phyloP scores from a whole-genome alignment of 768 basidiomycete genomes.

The Mycena polygramma region DNA sequence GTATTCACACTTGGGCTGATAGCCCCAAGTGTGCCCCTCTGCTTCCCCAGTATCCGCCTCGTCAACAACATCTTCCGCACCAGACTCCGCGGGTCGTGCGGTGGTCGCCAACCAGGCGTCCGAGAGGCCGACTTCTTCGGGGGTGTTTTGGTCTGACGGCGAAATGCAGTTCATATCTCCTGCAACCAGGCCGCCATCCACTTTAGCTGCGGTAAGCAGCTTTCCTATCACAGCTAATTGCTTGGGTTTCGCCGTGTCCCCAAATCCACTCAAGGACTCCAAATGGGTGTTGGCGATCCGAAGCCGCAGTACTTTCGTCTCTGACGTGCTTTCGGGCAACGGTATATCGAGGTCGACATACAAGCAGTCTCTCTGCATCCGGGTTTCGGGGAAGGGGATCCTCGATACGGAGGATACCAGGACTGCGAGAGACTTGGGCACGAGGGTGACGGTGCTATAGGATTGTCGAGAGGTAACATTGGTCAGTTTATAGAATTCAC shows the following conservation, averaged over 20 bases:
- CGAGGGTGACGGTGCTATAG: slow-evolving; percentile 64
- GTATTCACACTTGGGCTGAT: slow-evolving; percentile 52
- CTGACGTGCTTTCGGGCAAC: slow-evolving; percentile 40
- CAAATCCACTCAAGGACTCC: slow-evolving; percentile 58
- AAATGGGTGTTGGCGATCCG: slow-evolving; percentile 66
- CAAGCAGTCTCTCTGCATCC: slow-evolving; percentile 59
- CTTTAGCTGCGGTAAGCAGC: slow-evolving; percentile 45
- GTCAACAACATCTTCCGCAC: neutral
- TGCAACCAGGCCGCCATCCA: slow-evolving; percentile 58
- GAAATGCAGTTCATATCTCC: slow-evolving; percentile 68
- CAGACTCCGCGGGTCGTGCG: slow-evolving; percentile 22
- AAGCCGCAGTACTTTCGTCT: slow-evolving; percentile 45
- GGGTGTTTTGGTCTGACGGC: slow-evolving; percentile 48
- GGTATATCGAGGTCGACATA: slow-evolving; percentile 60
- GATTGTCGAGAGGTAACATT: slow-evolving; percentile 56
- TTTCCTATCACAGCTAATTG: slow-evolving; percentile 56
- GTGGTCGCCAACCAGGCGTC: slow-evolving; percentile 57
- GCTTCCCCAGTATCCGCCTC: slow-evolving; percentile 41
- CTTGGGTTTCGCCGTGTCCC: slow-evolving; percentile 49
- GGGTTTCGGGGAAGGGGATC: slow-evolving; percentile 53
- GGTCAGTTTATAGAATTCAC: slow-evolving; percentile 54
- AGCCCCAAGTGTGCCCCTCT: slow-evolving; percentile 62
- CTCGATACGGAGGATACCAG: slow-evolving; percentile 49
- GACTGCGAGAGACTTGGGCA: slow-evolving; percentile 54
- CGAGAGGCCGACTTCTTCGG: slow-evolving; percentile 52